A percentile compares a stretch with the other conserved stretches of the same genome.
Evolutionary conservation across 257 asterid genomes (phyloP).

Genomic region (Petunia secreta): DNA sequence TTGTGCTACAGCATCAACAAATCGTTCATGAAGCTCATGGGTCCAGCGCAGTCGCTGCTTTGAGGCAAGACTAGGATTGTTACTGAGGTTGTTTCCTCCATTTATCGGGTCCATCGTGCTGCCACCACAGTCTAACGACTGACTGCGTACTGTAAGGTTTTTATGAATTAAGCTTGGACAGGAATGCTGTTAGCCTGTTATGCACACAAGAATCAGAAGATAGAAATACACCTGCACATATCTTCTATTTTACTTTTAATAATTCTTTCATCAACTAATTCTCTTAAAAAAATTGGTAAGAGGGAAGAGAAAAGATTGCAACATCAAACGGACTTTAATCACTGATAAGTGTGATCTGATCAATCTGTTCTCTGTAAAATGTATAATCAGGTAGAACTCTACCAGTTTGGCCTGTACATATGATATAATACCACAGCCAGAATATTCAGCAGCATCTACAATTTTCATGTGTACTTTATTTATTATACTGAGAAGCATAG

Average conservation of each 20-base stretch:
- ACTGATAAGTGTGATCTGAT: neutral
- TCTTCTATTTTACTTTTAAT: neutral
- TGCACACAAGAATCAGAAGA: neutral
- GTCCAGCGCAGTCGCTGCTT: constrained; percentile 99
- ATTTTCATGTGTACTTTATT: neutral
- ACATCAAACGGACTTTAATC: constrained; percentile 2
- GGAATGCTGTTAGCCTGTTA: constrained; percentile 21
- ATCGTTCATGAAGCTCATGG: constrained; percentile 91
- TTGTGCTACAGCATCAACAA: constrained; percentile 95
- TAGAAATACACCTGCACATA: neutral
- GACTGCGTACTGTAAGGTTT: constrained; percentile 40
- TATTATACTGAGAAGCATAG: neutral
- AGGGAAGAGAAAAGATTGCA: neutral
- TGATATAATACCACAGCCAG: neutral
- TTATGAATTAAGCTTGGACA: constrained; percentile 49
- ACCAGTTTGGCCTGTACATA: neutral
- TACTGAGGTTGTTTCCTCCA: constrained; percentile 60
- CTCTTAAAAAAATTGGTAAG: neutral
- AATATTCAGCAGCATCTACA: neutral
- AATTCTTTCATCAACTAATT: constrained; percentile 16
- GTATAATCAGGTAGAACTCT: constrained; percentile 10
- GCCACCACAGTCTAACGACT: constrained; percentile 42
- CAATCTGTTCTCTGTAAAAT: constrained; percentile 2
- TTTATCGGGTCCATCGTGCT: constrained; percentile 57
- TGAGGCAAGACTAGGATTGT: constrained; percentile 71